Percentiles rank a stretch among this genome's conserved stretches.
Conservation (phyloP, 2,329 filamentous ascomycete genomes). For the Rugonectria rugulosa region DNA sequence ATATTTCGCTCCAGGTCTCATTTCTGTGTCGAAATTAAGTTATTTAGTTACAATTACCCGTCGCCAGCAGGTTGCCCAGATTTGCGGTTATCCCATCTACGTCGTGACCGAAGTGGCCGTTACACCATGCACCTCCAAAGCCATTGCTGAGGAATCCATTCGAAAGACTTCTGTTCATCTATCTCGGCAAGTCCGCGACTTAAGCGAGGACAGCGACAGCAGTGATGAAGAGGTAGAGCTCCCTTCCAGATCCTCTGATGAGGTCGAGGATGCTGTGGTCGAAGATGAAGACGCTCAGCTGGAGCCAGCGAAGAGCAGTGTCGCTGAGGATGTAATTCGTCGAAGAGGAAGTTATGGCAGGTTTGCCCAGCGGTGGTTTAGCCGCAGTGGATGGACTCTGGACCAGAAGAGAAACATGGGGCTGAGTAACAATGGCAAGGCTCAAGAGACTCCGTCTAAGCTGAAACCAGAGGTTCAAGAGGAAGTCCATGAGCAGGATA, state of each 20-base stretch:
- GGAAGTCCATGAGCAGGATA: slow-evolving; percentile 50
- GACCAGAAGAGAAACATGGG: slow-evolving; percentile 75
- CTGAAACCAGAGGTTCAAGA: slow-evolving; percentile 24
- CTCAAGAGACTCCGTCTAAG: slow-evolving; percentile 25
- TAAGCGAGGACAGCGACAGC: slow-evolving; percentile 53
- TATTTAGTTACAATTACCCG: slow-evolving; percentile 89
- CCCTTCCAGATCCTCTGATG: slow-evolving; percentile 47
- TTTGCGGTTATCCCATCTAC: slow-evolving; percentile 84
- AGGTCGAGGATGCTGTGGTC: slow-evolving; percentile 52
- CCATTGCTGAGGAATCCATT: slow-evolving; percentile 78
- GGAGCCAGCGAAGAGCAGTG: slow-evolving; percentile 61
- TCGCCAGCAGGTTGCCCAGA: slow-evolving; percentile 87
- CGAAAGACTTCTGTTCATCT: slow-evolving; percentile 61
- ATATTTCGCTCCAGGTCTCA: slow-evolving; percentile 66
- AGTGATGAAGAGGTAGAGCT: slow-evolving; percentile 56
- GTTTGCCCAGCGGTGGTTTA: slow-evolving; percentile 93
- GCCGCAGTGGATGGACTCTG: slow-evolving; percentile 79
- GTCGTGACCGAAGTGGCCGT: slow-evolving; percentile 87
- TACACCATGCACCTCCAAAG: slow-evolving; percentile 83
- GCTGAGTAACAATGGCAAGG: slow-evolving; percentile 57
- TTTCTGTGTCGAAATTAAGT: slow-evolving; percentile 80
- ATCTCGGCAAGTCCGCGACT: slow-evolving; percentile 48
- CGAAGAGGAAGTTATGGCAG: slow-evolving; percentile 84
- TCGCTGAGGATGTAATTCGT: slow-evolving; percentile 88
- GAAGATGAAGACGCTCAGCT: slow-evolving; percentile 44